Evolutionary conservation across 257 asterid genomes (phyloP).

Genomic region (Penstemon newberryi): DNA sequence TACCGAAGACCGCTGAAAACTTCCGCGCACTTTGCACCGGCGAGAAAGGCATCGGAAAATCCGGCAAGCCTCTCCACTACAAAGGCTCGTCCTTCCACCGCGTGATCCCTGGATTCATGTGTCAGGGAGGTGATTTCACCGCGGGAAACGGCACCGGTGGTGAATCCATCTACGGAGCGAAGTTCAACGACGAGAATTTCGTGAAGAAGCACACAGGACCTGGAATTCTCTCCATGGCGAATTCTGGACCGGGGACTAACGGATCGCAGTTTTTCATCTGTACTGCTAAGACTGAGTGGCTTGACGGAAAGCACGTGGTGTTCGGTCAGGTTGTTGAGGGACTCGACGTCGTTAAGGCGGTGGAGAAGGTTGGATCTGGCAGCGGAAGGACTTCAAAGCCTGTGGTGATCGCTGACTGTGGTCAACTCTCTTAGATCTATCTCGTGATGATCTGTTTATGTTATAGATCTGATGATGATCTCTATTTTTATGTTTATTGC

Average conservation of each 20-base stretch:
- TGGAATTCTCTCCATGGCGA: constrained; percentile 15
- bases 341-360: not conserved
- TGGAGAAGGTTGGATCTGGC: constrained; percentile 9
- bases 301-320: constrained; percentile 21
- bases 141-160: constrained; percentile 17
- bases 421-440: not conserved
- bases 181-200: constrained; percentile 16
- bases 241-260: not conserved
- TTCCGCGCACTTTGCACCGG: constrained; percentile 42
- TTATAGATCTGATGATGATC: not conserved
- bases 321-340: constrained; percentile 20
- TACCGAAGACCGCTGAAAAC: constrained; percentile 47
- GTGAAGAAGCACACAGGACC: constrained; percentile 20
- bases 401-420: constrained; percentile 20
- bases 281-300: constrained; percentile 5
- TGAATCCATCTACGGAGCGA: constrained; percentile 13
- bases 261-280: constrained; percentile 10
- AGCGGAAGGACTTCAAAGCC: not conserved
- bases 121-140: constrained; percentile 16
- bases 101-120: constrained; percentile 12
- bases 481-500: not conserved
- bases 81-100: constrained; percentile 32
- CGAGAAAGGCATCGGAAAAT: constrained; percentile 34
- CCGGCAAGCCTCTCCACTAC: constrained; percentile 42
- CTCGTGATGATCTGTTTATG: not conserved